Evolutionary conservation across 768 basidiomycete genomes (phyloP), one percentile per base, ranked within the genome.

Genomic region (Termitomyces sp.): DNA sequence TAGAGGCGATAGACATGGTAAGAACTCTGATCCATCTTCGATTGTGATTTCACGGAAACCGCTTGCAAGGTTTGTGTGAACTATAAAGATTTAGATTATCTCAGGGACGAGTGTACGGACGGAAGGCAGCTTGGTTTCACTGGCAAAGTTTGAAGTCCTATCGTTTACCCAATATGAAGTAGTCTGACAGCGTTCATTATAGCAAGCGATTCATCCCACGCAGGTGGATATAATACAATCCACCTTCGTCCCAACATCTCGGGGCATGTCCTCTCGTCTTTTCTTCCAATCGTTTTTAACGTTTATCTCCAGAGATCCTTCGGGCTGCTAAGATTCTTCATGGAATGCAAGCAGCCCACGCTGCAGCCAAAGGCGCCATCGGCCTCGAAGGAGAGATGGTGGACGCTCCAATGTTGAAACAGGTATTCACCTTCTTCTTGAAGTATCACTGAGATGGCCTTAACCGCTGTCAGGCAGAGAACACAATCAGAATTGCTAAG

Each of bases 201-300:
- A 94, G 92, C 96, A 98, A 94, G 93, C 91, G 2, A 96, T 98
- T 45, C 96, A 98, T 72, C 96, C 96, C 0, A 76, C 77, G 31
- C 96, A 98, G 73, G 84, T 96, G 4, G 81, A 83, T 38, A 79
- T 82, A 7, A 91, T 96, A 31, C 91, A 96, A 62, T 74, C 81
- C 6, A 86, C 88, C 0, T 98, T 90, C 71, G 83, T 92, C 0
- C 95, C 95, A 0, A 86, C 86, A 0, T 71, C 77, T 17, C 73
- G 84, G 74, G 93, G 94, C 87, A 67, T 63, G 40, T 45, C 7
- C 6, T 20, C n/a, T 17, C 31, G 25, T 56, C 29, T 40, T 37
- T 45, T 8, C 15, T 43, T 37, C 14, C 8, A 29, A 14, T 10
- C 14, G 37, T 17, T 25, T 37, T 32, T 5, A 14, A 50, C 11